Conservation (phyloP, 805 yeast species). For the Wickerhamomyces ciferrii region DNA sequence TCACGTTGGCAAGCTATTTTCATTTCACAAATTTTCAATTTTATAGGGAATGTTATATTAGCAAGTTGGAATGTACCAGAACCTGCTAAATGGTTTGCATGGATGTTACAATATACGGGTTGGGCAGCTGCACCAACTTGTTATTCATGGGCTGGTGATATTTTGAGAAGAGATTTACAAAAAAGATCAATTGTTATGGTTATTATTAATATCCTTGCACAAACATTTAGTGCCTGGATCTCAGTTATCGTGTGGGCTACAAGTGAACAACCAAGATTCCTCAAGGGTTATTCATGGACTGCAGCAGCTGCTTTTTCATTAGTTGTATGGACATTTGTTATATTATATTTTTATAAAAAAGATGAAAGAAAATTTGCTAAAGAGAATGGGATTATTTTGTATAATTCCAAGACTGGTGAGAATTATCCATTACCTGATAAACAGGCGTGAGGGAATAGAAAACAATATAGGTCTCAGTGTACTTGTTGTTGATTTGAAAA, state of each 20-base stretch:
- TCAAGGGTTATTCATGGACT: slow-evolving; percentile 44
- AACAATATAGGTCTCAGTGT: too few relatives aligned
- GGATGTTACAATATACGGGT: slow-evolving; percentile 5
- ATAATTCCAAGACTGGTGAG: slow-evolving; percentile 20
- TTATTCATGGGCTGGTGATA: slow-evolving; percentile 57
- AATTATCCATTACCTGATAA: slow-evolving; percentile 1
- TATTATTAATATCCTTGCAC: slow-evolving; percentile 46
- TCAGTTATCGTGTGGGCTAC: slow-evolving; percentile 29
- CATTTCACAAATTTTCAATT: slow-evolving; percentile 40
- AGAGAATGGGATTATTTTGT: slow-evolving; percentile 31
- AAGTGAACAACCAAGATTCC: slow-evolving; percentile 48
- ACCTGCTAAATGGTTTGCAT: slow-evolving; percentile 52
- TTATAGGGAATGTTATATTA: slow-evolving; percentile 41
- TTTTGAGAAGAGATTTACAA: slow-evolving; percentile 47
- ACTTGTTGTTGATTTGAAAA: too few relatives aligned
- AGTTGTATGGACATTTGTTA: slow-evolving; percentile 22
- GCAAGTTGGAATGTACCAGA: slow-evolving; percentile 50
- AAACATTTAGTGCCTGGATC: slow-evolving; percentile 45
- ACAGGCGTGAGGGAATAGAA: background rate
- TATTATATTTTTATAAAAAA: slow-evolving; percentile 30
- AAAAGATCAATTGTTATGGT: slow-evolving; percentile 43
- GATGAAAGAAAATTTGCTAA: slow-evolving; percentile 32
- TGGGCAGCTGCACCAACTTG: slow-evolving; percentile 59
- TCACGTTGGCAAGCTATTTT: slow-evolving; percentile 33
- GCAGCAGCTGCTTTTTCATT: slow-evolving; percentile 27